Evolutionary conservation across 73 alveolate genomes (phyloP).

Genomic region (Paramecium caudatum): DNA sequence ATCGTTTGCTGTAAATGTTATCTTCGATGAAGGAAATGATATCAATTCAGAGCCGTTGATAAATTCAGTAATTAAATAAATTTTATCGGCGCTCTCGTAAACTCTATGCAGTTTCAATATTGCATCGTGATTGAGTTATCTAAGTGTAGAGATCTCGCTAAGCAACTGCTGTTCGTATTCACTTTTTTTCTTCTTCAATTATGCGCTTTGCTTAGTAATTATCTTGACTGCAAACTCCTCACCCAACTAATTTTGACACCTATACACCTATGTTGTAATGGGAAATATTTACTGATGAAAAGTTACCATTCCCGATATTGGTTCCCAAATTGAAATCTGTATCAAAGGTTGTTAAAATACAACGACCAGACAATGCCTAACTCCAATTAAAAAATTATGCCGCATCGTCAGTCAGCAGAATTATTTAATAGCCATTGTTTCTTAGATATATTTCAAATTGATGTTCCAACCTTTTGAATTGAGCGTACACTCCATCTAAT

Average conservation of each 20-base stretch:
- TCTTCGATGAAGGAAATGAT: neutral
- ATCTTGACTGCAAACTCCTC: conserved; percentile 35
- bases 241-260: neutral
- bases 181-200: neutral
- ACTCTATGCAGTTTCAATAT: conserved; percentile 17
- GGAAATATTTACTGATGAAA: neutral
- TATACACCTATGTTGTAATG: neutral
- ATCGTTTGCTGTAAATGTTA: neutral
- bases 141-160: neutral
- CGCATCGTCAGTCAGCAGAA: neutral
- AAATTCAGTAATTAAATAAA: conserved; percentile 41
- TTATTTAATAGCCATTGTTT: conserved; percentile 16
- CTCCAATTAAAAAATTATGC: neutral
- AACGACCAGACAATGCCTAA: neutral
- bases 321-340: neutral
- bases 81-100: conserved; percentile 9
- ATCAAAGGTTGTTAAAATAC: conserved; percentile 24
- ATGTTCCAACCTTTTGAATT: neutral
- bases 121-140: neutral
- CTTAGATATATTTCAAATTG: neutral
- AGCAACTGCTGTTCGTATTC: conserved; percentile 2
- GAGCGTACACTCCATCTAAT: conserved; percentile 10
- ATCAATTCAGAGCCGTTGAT: conserved; percentile 28
- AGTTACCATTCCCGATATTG: conserved; percentile 42
- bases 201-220: neutral